phyloP scores from a whole-genome alignment of 805 yeast genomes.

The Metschnikowia santaceciliae region DNA sequence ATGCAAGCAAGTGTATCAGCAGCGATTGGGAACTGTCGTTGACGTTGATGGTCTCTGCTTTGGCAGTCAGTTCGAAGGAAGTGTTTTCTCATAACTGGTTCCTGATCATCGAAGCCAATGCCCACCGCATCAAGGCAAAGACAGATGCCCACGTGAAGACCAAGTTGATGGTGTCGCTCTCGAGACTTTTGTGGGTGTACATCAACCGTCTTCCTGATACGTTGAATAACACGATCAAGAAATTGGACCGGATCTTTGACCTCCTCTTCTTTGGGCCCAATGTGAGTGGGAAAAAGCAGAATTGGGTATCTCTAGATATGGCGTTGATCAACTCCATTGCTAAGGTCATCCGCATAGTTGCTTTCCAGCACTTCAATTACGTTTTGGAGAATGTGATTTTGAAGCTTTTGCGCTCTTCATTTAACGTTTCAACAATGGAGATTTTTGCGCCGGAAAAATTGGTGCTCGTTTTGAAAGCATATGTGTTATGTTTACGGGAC shows the following conservation, averaged over 20 bases:
- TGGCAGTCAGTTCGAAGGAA: slow-evolving; percentile 78
- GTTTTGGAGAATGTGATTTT: slow-evolving; percentile 73
- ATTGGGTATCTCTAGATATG: slow-evolving; percentile 70
- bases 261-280: slow-evolving; percentile 46
- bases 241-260: slow-evolving; percentile 61
- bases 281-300: slow-evolving; percentile 51
- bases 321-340: slow-evolving; percentile 61
- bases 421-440: slow-evolving; percentile 58
- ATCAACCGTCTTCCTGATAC: slow-evolving; percentile 84
- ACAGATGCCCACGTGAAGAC: slow-evolving; percentile 46
- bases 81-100: slow-evolving; percentile 74
- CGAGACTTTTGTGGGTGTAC: slow-evolving; percentile 87
- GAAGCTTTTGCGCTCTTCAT: slow-evolving; percentile 61
- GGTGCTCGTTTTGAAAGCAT: slow-evolving; percentile 65
- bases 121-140: slow-evolving; percentile 64
- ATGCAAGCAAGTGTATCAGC: not conserved
- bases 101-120: slow-evolving; percentile 56
- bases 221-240: slow-evolving; percentile 78
- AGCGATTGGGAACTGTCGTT: slow-evolving; percentile 65
- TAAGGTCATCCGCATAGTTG: slow-evolving; percentile 72
- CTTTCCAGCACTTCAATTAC: slow-evolving; percentile 74
- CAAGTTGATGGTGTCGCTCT: slow-evolving; percentile 57
- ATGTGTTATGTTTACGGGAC: slow-evolving; percentile 66
- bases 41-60: slow-evolving; percentile 63
- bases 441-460: slow-evolving; percentile 65